Conservation (phyloP, 129 eudicot species). For the Calendula officinalis region DNA sequence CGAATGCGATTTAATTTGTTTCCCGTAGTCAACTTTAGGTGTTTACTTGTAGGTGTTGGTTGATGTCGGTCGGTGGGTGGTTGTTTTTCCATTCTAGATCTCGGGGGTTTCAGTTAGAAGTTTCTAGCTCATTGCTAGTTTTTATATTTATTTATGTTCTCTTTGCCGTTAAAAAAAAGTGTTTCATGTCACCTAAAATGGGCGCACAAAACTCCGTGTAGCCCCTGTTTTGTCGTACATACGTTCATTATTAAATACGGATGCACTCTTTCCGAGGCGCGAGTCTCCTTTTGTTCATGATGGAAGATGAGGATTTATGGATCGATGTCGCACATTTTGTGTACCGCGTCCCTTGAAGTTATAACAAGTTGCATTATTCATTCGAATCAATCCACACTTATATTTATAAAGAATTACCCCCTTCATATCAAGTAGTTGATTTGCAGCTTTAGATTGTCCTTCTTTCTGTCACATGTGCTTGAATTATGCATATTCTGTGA, state of each 20-base stretch:
- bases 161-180: too few species aligned
- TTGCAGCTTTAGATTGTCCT: constrained; percentile 30
- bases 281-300: constrained; percentile 21
- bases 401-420: constrained; percentile 19
- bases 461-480: constrained; percentile 19
- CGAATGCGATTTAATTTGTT: too few species aligned
- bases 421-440: constrained; percentile 9
- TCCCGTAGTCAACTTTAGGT: too few species aligned
- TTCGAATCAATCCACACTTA: constrained; percentile 13
- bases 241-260: constrained; percentile 16
- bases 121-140: too few species aligned
- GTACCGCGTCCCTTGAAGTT: constrained; percentile 23
- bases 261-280: constrained; percentile 25
- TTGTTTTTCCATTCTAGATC: too few species aligned
- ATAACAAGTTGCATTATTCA: constrained; percentile 18
- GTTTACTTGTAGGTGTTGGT: too few species aligned
- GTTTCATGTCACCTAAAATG: constrained; percentile 27
- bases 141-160: too few species aligned
- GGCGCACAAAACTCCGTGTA: constrained; percentile 30
- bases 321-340: constrained; percentile 22
- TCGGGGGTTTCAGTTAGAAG: too few species aligned
- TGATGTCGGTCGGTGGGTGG: too few species aligned
- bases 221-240: constrained; percentile 28
- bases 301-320: constrained; percentile 16
- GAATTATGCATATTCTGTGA: constrained; percentile 11